Conservation (phyloP, 306 rosid genomes). For the Abrus pulchellus region DNA sequence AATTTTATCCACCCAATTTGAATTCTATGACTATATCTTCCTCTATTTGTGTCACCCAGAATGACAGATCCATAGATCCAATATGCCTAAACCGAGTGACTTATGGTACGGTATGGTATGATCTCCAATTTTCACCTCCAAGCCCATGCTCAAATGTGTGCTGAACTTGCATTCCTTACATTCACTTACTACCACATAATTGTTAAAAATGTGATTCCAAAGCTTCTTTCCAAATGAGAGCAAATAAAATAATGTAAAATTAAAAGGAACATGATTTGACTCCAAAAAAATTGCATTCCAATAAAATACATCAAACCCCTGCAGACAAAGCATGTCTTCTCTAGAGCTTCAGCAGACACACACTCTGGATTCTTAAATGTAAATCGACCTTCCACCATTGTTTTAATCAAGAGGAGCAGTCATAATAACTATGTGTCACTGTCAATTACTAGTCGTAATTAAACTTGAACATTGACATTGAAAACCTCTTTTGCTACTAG, state of each 20-base stretch:
- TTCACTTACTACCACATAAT: constrained; percentile 5
- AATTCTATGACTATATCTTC: neutral
- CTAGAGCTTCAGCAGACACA: constrained; percentile 11
- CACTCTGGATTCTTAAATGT: neutral
- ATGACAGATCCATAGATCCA: neutral
- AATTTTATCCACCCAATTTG: constrained; percentile 7
- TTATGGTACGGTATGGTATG: neutral
- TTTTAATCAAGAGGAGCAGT: neutral
- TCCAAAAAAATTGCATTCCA: constrained; percentile 9
- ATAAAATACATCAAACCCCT: constrained; percentile 20
- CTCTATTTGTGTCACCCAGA: neutral
- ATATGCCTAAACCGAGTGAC: neutral
- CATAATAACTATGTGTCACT: neutral
- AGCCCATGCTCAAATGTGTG: neutral
- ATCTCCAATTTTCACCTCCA: constrained; percentile 26
- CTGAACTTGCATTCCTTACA: constrained; percentile 24
- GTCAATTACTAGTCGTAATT: neutral
- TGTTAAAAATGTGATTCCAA: constrained; percentile 21
- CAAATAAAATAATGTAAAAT: neutral
- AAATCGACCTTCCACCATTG: constrained; percentile 19
- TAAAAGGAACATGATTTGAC: neutral
- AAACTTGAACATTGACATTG: constrained; percentile 31
- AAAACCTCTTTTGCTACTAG: neutral
- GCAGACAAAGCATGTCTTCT: constrained; percentile 20
- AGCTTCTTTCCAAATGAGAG: constrained; percentile 9